phyloP scores from a whole-genome alignment of 768 basidiomycete genomes.

The Termitomyces sp. region DNA sequence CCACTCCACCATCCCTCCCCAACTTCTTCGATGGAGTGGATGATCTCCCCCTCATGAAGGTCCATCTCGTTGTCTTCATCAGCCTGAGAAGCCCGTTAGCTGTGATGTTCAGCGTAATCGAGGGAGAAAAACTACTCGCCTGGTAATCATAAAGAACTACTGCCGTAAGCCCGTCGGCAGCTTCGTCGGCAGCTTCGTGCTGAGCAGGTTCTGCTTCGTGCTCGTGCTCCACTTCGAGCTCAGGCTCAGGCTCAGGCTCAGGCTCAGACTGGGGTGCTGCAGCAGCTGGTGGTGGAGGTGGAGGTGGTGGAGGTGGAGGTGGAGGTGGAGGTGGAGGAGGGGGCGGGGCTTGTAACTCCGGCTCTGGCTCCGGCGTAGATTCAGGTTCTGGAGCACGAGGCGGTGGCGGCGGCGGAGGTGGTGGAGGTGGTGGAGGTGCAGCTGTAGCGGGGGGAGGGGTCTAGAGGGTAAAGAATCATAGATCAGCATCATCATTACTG shows the following conservation, averaged over 20 bases:
- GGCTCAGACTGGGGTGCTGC: not conserved
- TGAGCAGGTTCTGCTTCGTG: slow-evolving; percentile 17
- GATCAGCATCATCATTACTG: slow-evolving; percentile 5
- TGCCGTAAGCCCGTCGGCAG: slow-evolving; percentile 53
- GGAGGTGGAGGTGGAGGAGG: not conserved
- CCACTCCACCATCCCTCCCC: slow-evolving; percentile 95
- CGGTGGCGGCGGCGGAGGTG: slow-evolving; percentile 37
- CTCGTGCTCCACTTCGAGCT: too few relatives aligned
- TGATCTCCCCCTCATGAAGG: slow-evolving; percentile 75
- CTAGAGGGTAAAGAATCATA: slow-evolving; percentile 18
- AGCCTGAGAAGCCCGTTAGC: slow-evolving; percentile 39
- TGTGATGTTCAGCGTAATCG: not conserved
- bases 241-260: not conserved
- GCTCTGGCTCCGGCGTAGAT: slow-evolving; percentile 38
- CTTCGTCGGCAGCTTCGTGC: slow-evolving; percentile 32
- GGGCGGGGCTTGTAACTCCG: slow-evolving; percentile 14
- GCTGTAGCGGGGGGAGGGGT: slow-evolving; percentile 38
- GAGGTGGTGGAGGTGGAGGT: not conserved
- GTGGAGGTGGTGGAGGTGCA: slow-evolving; percentile 16
- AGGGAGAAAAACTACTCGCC: slow-evolving; percentile 27
- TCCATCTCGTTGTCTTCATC: slow-evolving; percentile 85
- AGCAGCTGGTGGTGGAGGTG: not conserved
- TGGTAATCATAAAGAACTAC: slow-evolving; percentile 82
- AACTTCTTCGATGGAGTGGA: slow-evolving; percentile 79
- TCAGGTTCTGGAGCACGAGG: slow-evolving; percentile 26